Evolutionary conservation across 169 alveolate species (phyloP), one percentile per base, ranked within the genome.

Genomic region (Plasmodium chabaudi): DNA sequence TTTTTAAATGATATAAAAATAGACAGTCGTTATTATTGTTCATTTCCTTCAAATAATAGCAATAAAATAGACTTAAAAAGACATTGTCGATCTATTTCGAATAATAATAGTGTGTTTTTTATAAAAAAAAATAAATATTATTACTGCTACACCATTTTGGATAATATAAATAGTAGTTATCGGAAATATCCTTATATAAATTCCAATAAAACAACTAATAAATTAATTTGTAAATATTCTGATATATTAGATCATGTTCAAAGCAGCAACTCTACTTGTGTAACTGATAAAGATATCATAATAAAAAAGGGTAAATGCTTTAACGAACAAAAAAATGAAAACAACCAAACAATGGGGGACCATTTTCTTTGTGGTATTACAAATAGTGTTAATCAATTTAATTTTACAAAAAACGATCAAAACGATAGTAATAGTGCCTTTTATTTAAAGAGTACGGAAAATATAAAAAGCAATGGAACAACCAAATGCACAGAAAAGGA

Each of bases 241-340:
- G 19, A 72, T 44, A 57, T 57, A 56, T 2, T 59, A 57, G 87
- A 72, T 39, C 70, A 59, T 19, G 44, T 9, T 7, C 27, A 9
- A 17, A 57, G 9, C 39, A 42, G 34, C 2, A 72, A 72, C 1
- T 34, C 42, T 34, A 34, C 42, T 1, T 3, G 42, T 4, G 42
- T 34, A 34, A 34, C 42, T 4, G 42, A 34, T 34, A 34, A 34
- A 34, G 42, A 34, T 34, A 34, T 34, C 42, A 34, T 34, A 34
- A 34, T 34, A 34, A 34, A 34, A 34, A 34, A 34, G 42, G 42
- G 7, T 34, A 1, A 34, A 0, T 3, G 5, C 5, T 34, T 34
- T 34, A 34, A 34, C 7, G 5, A 34, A 34, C 1, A 34, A 34
- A 5, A 34, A 3, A 0, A 34, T 34, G 42, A 34, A 34, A 34